Conservation (phyloP, 225 moss, liverwort and hornwort genomes). For the Ulota crispa region DNA sequence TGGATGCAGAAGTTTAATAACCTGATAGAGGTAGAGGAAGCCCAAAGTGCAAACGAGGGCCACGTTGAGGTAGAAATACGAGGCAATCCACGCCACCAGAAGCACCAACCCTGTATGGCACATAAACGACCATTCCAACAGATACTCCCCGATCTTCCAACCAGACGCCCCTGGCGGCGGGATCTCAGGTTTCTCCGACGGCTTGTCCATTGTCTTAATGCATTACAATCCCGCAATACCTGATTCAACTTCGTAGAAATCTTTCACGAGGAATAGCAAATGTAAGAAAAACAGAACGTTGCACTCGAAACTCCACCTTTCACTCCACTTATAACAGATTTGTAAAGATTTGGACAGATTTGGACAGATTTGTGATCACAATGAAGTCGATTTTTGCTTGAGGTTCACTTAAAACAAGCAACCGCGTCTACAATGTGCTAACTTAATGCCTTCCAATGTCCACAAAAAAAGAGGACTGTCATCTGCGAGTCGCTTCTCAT, state of each 20-base stretch:
- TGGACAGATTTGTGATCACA: neutral
- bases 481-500: constrained; percentile 8
- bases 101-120: constrained; percentile 75
- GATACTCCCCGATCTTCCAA: constrained; percentile 26
- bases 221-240: constrained; percentile 19
- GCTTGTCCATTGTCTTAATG: constrained; percentile 34
- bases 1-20: constrained; percentile 29
- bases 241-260: constrained; percentile 7
- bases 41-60: constrained; percentile 64
- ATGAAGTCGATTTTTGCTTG: neutral
- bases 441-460: neutral
- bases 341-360: too few relatives aligned
- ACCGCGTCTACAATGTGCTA: constrained; percentile 8
- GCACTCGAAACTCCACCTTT: neutral
- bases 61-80: constrained; percentile 47
- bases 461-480: neutral
- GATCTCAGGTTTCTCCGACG: constrained; percentile 13
- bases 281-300: neutral
- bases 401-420: neutral
- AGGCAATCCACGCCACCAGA: constrained; percentile 54
- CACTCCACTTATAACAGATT: neutral
- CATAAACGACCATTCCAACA: constrained; percentile 67
- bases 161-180: constrained; percentile 25
- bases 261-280: neutral
- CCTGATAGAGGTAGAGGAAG: constrained; percentile 71